A percentile compares a stretch with the other conserved stretches of the same genome.
phyloP scores from a whole-genome alignment of 345 rosid species.

The Hypericum perforatum region DNA sequence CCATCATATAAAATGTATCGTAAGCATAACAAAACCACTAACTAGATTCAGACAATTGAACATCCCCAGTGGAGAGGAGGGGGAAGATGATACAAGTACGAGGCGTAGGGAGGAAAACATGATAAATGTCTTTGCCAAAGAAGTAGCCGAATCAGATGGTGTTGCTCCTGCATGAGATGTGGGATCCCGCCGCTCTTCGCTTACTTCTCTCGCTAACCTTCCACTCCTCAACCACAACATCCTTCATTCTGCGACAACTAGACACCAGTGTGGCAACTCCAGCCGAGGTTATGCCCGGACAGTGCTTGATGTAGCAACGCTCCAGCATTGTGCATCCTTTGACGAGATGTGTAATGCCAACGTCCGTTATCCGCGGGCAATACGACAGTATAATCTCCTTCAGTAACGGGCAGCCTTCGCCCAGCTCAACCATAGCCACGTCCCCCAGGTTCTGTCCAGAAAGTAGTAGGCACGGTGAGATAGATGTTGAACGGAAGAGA shows the following conservation, averaged over 20 bases:
- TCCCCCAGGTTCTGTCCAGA: conserved; percentile 59
- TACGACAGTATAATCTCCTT: conserved; percentile 73
- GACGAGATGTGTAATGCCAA: conserved; percentile 66
- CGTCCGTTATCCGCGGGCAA: conserved; percentile 61
- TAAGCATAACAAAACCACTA: too few relatives aligned
- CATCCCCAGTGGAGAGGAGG: too few relatives aligned
- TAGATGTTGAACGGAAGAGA: too few relatives aligned
- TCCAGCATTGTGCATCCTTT: conserved; percentile 49
- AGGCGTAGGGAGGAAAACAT: too few relatives aligned
- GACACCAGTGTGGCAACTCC: conserved; percentile 88
- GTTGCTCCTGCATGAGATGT: conserved; percentile 19
- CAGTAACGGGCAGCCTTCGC: conserved; percentile 72
- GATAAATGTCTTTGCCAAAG: too few relatives aligned
- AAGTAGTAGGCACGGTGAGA: not conserved
- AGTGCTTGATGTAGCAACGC: conserved; percentile 75
- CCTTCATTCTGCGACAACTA: conserved; percentile 65
- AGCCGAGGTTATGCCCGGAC: conserved; percentile 52
- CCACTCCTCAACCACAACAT: conserved; percentile 74
- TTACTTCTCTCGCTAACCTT: conserved; percentile 74
- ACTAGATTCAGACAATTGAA: too few relatives aligned
- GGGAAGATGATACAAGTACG: too few relatives aligned
- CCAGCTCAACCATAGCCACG: conserved; percentile 62
- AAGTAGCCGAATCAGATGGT: too few relatives aligned
- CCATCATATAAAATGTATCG: too few relatives aligned
- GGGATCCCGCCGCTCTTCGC: conserved; percentile 65